A percentile compares a stretch with the other conserved stretches of the same genome.
Evolutionary conservation across 2,329 filamentous ascomycete genomes (phyloP).

Genomic region (Clonostachys chloroleuca): DNA sequence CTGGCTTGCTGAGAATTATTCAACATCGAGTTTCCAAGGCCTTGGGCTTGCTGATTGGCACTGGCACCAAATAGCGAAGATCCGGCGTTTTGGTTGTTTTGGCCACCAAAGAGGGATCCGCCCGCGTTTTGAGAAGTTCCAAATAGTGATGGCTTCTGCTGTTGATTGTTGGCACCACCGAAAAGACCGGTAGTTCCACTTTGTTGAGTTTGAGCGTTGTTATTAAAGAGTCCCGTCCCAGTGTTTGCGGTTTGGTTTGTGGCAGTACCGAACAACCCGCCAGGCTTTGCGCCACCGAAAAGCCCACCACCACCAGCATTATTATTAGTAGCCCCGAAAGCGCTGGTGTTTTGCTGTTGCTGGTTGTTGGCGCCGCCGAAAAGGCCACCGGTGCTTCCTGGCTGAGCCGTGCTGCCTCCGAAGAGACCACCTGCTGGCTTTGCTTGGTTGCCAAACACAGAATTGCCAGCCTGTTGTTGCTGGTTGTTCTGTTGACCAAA

Average conservation of each 20-base stretch:
- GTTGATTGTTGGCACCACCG: constrained; percentile 30
- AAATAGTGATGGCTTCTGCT: constrained; percentile 44
- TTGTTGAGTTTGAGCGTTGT: constrained; percentile 27
- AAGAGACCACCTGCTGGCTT: constrained; percentile 32
- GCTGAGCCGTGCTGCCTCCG: constrained; percentile 21
- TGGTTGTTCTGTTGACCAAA: constrained; percentile 20
- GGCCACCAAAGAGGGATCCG: constrained; percentile 49
- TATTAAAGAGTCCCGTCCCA: constrained; percentile 36
- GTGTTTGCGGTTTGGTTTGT: constrained; percentile 26
- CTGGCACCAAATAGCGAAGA: constrained; percentile 40
- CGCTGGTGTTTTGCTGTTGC: constrained; percentile 23
- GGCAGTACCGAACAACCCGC: constrained; percentile 30
- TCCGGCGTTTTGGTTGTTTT: constrained; percentile 38
- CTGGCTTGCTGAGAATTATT: constrained; percentile 44
- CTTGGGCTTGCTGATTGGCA: constrained; percentile 39
- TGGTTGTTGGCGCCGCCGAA: constrained; percentile 39
- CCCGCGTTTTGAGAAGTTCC: constrained; percentile 38
- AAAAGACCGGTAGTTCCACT: constrained; percentile 43
- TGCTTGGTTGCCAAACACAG: constrained; percentile 45
- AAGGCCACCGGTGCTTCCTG: constrained; percentile 29
- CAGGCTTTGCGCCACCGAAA: constrained; percentile 19
- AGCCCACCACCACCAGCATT: constrained; percentile 15
- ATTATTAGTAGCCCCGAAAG: constrained; percentile 24
- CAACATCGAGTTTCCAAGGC: constrained; percentile 51
- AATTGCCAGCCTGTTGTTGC: constrained; percentile 31